Percentiles rank a stretch among this genome's conserved stretches.
phyloP scores from a whole-genome alignment of 2,329 filamentous ascomycete species.

The Rutstroemia sp. region DNA sequence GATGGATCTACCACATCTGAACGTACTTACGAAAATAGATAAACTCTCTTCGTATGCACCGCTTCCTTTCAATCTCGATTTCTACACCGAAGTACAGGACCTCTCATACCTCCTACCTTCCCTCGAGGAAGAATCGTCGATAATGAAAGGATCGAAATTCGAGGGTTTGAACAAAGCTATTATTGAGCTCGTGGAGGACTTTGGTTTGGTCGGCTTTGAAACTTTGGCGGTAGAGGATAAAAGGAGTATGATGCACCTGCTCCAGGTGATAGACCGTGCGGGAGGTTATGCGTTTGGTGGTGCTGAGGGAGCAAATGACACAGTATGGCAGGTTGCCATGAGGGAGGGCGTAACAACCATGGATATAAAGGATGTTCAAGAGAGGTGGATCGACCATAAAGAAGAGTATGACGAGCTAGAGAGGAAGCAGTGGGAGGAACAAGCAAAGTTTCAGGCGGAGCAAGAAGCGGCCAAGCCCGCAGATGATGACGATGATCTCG shows the following conservation, averaged over 20 bases:
- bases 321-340: constrained; percentile 96
- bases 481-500: constrained; percentile 23
- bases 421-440: constrained; percentile 65
- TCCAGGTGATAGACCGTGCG: constrained; percentile 84
- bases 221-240: constrained; percentile 95
- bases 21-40: constrained; percentile 96
- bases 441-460: constrained; percentile 48
- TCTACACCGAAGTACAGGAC: constrained; percentile 95
- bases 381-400: constrained; percentile 88
- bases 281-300: constrained; percentile 89
- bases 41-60: constrained; percentile 79
- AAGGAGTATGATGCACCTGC: constrained; percentile 87
- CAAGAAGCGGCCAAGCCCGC: constrained; percentile 30
- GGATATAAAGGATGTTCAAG: constrained; percentile 85
- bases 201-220: constrained; percentile 84
- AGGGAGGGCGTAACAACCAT: constrained; percentile 65
- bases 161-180: constrained; percentile 79
- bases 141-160: constrained; percentile 67
- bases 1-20: constrained; percentile 93
- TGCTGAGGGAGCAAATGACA: constrained; percentile 88
- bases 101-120: constrained; percentile 75
- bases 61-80: constrained; percentile 91
- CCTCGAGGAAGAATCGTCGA: constrained; percentile 71
- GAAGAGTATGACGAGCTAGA: constrained; percentile 75
- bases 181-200: constrained; percentile 78